These are phyloP conservation scores for Sordaria brevicollis DNA, from an alignment of 495 filamentous ascomycete species.

Conservation along the genomic window DNA sequence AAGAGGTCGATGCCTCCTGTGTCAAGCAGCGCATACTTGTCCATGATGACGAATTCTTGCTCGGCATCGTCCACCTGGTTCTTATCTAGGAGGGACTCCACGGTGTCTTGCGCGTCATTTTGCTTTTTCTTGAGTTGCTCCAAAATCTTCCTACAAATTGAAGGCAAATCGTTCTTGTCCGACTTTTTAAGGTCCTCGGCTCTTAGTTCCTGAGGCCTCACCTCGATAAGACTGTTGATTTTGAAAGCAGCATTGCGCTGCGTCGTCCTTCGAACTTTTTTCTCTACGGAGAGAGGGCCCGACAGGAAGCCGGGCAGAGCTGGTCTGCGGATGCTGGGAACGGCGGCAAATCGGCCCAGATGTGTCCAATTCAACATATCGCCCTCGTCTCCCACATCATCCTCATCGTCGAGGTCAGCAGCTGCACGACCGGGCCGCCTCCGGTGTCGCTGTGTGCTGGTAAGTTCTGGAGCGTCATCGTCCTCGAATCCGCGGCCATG, in stretches of 20 bases:
- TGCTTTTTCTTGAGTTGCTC: slow-evolving; percentile 32
- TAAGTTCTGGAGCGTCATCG: slow-evolving; percentile 30
- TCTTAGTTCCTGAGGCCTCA: slow-evolving; percentile 62
- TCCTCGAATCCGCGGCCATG: slow-evolving; percentile 37
- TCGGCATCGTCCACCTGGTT: slow-evolving; percentile 20
- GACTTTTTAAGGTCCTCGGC: slow-evolving; percentile 58
- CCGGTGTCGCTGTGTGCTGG: slow-evolving; percentile 35
- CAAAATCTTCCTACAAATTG: slow-evolving; percentile 55
- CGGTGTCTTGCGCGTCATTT: slow-evolving; percentile 27
- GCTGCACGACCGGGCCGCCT: slow-evolving; percentile 17
- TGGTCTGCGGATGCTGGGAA: slow-evolving; percentile 63
- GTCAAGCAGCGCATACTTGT: slow-evolving; percentile 43
- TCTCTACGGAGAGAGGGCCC: slow-evolving; percentile 82
- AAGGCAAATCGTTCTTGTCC: slow-evolving; percentile 66
- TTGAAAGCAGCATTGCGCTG: slow-evolving; percentile 56
- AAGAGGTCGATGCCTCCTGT: slow-evolving; percentile 65
- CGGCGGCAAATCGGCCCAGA: slow-evolving; percentile 64
- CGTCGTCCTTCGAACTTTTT: slow-evolving; percentile 56
- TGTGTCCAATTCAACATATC: slow-evolving; percentile 84
- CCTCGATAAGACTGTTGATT: slow-evolving; percentile 51
- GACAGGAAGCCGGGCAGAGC: slow-evolving; percentile 75
- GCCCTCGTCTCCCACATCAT: slow-evolving; percentile 52
- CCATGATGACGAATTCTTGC: slow-evolving; percentile 37
- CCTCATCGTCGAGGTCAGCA: slow-evolving; percentile 24
- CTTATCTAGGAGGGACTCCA: slow-evolving; percentile 27